phyloP scores from a whole-genome alignment of 169 alveolate species.

The Cryptosporidium baileyi region DNA sequence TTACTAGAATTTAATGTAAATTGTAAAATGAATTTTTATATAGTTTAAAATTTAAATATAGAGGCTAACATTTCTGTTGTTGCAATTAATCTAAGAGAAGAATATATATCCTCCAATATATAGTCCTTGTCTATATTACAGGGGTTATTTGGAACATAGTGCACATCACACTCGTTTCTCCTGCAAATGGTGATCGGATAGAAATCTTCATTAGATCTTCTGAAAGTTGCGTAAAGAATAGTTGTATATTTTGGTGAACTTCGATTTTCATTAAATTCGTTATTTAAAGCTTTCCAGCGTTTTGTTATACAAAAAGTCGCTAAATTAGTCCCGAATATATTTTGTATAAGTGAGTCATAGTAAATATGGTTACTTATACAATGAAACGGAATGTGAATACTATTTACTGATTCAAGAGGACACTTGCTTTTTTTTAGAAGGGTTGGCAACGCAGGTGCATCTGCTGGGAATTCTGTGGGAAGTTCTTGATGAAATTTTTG shows the following conservation, averaged over 20 bases:
- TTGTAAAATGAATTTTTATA: background rate
- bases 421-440: slow-evolving; percentile 53
- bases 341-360: slow-evolving; percentile 55
- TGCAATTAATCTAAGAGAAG: background rate
- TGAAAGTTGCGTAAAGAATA: slow-evolving; percentile 16
- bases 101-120: background rate
- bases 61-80: slow-evolving; percentile 44
- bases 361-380: slow-evolving; percentile 55
- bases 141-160: background rate
- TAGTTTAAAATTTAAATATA: background rate
- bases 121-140: background rate
- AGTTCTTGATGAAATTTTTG: slow-evolving; percentile 37
- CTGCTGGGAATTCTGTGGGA: slow-evolving; percentile 61
- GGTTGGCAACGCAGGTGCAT: slow-evolving; percentile 59
- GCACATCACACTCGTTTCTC: background rate
- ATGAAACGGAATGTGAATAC: slow-evolving; percentile 48
- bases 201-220: slow-evolving; percentile 1
- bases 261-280: background rate
- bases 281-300: background rate
- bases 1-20: too few relatives aligned
- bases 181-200: slow-evolving; percentile 11
- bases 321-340: slow-evolving; percentile 29
- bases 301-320: slow-evolving; percentile 49
- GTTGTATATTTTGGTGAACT: slow-evolving; percentile 28
- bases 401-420: slow-evolving; percentile 20